Evolutionary conservation across 495 filamentous ascomycete genomes (phyloP), one percentile per base, ranked within the genome.

Genomic region (Xanthoparmelia taractica): DNA sequence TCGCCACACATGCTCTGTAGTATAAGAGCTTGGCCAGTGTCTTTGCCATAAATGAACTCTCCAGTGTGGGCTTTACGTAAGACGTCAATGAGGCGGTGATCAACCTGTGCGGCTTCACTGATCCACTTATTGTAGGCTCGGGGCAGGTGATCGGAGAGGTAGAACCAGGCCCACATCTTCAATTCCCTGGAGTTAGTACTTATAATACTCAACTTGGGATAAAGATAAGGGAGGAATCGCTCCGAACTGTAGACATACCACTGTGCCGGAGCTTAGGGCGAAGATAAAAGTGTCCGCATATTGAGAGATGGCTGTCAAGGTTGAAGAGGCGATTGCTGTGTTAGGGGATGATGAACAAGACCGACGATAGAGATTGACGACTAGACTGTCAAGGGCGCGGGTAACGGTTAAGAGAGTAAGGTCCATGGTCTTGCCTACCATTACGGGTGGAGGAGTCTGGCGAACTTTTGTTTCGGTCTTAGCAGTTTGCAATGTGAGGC

Each of bases 131-230:
- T 88, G 75, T 96, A 97, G 33, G 87, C 79, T 40, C 73, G 80
- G 15, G 91, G 91, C 8, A 96, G 76, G 57, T 84, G 79, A 45
- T 81, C 76, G 0, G 90, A 89, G 5, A 71, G 66, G 76, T 93
- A 96, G 68, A 96, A 86, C 89, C 89, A 96, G 25, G 89, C 82
- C 87, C 90, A 92, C 91, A 96, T 97, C 50, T 54, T 54, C 27
- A 54, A 18, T 15, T 31, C 20, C n/a, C 2, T 6, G 7, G 8
- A 54, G 20, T 54, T 17, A 54, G 50, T 34, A 54, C 15, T 20
- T 13, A 18, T 17, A 54, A 15, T 20, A 10, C 0, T 54, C 50
- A 54, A 1, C 27, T 29, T 27, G 50, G 29, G 15, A 4, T 18
- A 52, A 15, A 29, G 48, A 33, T 54, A 0, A 54, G 29, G 29